Evolutionary conservation across 2,329 filamentous ascomycete species (phyloP), one percentile per base, ranked within the genome.

Genomic region (Chaetomium olivaceum): DNA sequence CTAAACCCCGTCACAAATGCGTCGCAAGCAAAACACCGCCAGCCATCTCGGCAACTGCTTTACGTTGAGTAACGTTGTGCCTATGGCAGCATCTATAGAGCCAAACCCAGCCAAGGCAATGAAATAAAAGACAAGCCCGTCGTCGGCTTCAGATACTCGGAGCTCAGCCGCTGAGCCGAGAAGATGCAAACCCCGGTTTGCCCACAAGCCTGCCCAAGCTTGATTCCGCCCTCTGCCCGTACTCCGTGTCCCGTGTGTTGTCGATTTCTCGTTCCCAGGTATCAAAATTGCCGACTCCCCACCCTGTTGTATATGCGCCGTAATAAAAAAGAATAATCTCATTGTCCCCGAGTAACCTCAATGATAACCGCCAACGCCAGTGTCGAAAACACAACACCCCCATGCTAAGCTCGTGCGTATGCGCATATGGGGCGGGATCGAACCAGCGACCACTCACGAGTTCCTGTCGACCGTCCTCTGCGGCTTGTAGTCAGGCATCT

Each of bases 401-500:
- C 39, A 19, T 25, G 12, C 14, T 25, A 4, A 19, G n/a, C 25
- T 50, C 43, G 6, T 48, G 25, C 9, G 46, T 55, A 59, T 48
- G 48, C n/a, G n/a, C 31, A 48, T 63, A 59, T 48, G 59, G 54
- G 31, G 36, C 51, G 55, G 39, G 27, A 16, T 59, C 61, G 46
- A 39, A n/a, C 62, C 62, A 55, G 62, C 62, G 56, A 36, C 27
- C 51, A 51, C 43, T 70, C 58, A 72, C 21, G 58, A 61, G 70
- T 77, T 77, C 59, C 76, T 76, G 68, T 82, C 80, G 21, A 79
- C 75, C 51, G 85, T 86, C 72, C 85, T 85, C 69, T 86, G 86
- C 33, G 95, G 85, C 77, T 90, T 88, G 79, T 95, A 98, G 73
- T 93, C 84, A n/a, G 89, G 91, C 55, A 96, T 79, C 75, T 95